A percentile compares a stretch with the other conserved stretches of the same genome.
Evolutionary conservation across 192 early-diverging fungal species (phyloP).

Genomic region (Umbelopsis vinacea): DNA sequence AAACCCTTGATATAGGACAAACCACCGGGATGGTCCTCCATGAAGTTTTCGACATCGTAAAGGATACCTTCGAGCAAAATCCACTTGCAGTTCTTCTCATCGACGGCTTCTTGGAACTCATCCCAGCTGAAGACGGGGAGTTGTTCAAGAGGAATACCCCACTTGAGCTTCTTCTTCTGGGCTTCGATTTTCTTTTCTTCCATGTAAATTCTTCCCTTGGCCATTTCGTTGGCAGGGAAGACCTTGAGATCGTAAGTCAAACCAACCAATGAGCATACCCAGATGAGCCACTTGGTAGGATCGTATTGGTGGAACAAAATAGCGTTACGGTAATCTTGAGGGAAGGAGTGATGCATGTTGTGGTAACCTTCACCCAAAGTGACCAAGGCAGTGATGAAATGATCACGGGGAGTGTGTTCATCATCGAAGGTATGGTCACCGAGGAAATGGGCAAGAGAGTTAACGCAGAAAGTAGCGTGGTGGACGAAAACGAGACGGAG

Average conservation of each 20-base stretch:
- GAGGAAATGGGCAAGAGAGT: constrained; percentile 80
- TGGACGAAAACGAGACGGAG: constrained; percentile 78
- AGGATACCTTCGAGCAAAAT: constrained; percentile 84
- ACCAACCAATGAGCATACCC: constrained; percentile 56
- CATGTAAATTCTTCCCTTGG: constrained; percentile 82
- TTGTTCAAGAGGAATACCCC: constrained; percentile 70
- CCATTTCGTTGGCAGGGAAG: constrained; percentile 81
- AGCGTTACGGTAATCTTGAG: constrained; percentile 85
- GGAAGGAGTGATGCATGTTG: constrained; percentile 90
- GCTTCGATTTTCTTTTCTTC: constrained; percentile 73
- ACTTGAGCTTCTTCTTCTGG: constrained; percentile 66
- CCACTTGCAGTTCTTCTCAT: constrained; percentile 72
- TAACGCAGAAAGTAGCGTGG: constrained; percentile 89
- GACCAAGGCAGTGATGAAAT: constrained; percentile 78
- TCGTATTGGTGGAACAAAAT: constrained; percentile 79
- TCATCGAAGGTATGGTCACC: constrained; percentile 82
- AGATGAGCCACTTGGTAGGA: constrained; percentile 87
- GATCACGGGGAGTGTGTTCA: constrained; percentile 79
- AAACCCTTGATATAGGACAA: constrained; percentile 66
- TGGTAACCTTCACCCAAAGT: constrained; percentile 86
- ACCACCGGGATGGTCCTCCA: constrained; percentile 91
- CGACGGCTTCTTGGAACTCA: constrained; percentile 67
- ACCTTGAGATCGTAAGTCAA: constrained; percentile 74
- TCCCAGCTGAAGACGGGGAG: constrained; percentile 73
- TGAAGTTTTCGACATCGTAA: constrained; percentile 83